Conservation (phyloP, 2,329 filamentous ascomycete genomes). For the Davidsoniella eucalypti region DNA sequence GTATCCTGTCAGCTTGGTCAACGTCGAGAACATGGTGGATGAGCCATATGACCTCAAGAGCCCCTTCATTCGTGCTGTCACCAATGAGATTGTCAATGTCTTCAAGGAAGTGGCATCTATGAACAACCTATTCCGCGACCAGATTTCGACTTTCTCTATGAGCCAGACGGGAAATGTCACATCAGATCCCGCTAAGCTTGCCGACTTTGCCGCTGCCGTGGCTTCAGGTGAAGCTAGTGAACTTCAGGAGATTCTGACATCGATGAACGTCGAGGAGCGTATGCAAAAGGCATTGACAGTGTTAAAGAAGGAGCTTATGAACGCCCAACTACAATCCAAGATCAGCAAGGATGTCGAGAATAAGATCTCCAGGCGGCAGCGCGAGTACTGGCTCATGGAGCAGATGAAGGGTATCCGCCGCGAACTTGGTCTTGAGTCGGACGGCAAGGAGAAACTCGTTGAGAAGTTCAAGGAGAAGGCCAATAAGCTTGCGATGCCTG, state of each 20-base stretch:
- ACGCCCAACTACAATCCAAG: slow-evolving; percentile 89
- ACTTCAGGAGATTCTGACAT: slow-evolving; percentile 78
- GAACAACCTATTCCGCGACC: slow-evolving; percentile 90
- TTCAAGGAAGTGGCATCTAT: slow-evolving; percentile 93
- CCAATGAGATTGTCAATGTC: slow-evolving; percentile 95
- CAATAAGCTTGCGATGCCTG: slow-evolving; percentile 85
- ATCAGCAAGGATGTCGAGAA: slow-evolving; percentile 95
- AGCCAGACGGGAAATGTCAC: slow-evolving; percentile 90
- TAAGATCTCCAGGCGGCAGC: slow-evolving; percentile 92
- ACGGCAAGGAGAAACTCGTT: slow-evolving; percentile 94
- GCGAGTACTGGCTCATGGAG: slow-evolving; percentile 98
- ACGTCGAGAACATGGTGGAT: slow-evolving; percentile 83
- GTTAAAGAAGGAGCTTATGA: slow-evolving; percentile 96
- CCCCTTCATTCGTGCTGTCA: slow-evolving; percentile 74
- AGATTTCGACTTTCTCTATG: slow-evolving; percentile 94
- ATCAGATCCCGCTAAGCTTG: slow-evolving; percentile 84
- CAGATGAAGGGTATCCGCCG: slow-evolving; percentile 98
- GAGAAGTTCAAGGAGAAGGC: slow-evolving; percentile 97
- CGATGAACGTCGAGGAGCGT: slow-evolving; percentile 79
- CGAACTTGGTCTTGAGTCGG: slow-evolving; percentile 89
- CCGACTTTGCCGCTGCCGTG: slow-evolving; percentile 92
- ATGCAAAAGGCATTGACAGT: slow-evolving; percentile 83
- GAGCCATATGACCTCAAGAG: slow-evolving; percentile 83
- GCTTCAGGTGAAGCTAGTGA: slow-evolving; percentile 87
- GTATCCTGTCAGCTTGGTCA: slow-evolving; percentile 84